These are phyloP conservation scores for Gamarada debralockiae DNA, from an alignment of 495 filamentous ascomycete species.

Conservation along the genomic window DNA sequence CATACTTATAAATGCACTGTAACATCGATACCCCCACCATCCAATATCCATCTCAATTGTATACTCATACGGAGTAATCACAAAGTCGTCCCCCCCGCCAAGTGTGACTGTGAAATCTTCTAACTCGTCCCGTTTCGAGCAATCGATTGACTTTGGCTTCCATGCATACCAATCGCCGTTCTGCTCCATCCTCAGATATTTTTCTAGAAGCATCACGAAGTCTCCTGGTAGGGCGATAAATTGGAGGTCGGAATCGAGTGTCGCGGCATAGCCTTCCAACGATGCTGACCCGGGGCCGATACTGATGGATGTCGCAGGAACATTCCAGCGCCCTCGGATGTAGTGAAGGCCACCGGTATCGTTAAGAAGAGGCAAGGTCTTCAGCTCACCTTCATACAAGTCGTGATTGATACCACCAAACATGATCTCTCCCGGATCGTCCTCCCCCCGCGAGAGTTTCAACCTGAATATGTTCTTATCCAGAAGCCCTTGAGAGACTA, in stretches of 20 bases:
- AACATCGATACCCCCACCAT: background rate
- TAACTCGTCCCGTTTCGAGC: background rate
- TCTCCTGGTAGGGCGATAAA: constrained; percentile 5
- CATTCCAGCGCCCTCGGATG: background rate
- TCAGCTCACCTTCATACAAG: constrained; percentile 8
- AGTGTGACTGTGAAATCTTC: background rate
- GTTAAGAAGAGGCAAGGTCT: background rate
- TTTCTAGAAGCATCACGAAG: background rate
- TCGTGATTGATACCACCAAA: constrained; percentile 5
- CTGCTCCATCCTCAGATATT: background rate
- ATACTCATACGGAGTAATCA: constrained; percentile 5
- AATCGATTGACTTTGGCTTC: background rate
- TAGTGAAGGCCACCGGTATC: background rate
- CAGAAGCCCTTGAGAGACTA: background rate
- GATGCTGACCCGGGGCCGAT: background rate
- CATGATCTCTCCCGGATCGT: constrained; percentile 2
- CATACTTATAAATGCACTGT: background rate
- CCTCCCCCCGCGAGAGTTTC: background rate
- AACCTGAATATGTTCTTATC: constrained; percentile 7
- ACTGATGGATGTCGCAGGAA: background rate
- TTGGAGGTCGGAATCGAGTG: background rate
- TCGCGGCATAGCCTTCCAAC: constrained; percentile 1
- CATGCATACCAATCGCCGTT: background rate
- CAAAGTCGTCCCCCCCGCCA: constrained; percentile 3
- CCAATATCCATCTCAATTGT: constrained; percentile 2